Percentiles rank a stretch among this genome's conserved stretches.
phyloP scores from a whole-genome alignment of 192 early-diverging fungal genomes.

The Backusella australiensis region DNA sequence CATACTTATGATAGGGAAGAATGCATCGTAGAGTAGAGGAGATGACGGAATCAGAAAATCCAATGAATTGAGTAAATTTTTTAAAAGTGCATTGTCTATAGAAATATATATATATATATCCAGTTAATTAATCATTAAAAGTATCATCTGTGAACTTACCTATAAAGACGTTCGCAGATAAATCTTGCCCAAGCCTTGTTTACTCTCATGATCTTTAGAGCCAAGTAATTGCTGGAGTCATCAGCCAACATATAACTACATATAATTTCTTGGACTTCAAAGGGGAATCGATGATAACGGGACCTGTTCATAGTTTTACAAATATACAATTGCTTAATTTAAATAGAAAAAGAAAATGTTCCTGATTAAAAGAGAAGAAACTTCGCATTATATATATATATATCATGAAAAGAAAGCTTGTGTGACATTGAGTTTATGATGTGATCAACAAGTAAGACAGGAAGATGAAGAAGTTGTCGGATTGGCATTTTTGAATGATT shows the following conservation, averaged over 20 bases:
- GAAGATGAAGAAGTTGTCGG: not conserved
- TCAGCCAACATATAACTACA: not conserved
- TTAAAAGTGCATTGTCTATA: not conserved
- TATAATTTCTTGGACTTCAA: conserved; percentile 9
- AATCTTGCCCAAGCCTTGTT: not conserved
- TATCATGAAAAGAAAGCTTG: not conserved
- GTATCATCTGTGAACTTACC: not conserved
- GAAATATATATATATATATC: not conserved
- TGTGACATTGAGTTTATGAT: not conserved
- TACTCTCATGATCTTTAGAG: not conserved
- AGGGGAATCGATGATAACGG: not conserved
- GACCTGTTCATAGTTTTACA: not conserved
- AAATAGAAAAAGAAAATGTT: not conserved
- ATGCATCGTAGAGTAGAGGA: not conserved
- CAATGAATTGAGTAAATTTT: not conserved
- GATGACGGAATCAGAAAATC: not conserved
- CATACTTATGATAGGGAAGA: not conserved
- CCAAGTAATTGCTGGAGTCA: not conserved
- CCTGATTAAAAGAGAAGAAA: not conserved
- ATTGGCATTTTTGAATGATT: not conserved
- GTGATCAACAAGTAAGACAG: not conserved
- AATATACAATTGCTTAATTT: not conserved
- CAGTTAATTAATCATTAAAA: not conserved
- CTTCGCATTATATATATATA: not conserved
- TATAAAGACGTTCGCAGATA: not conserved